Conservation (phyloP, 495 filamentous ascomycete species). For the Umbilicaria muhlenbergii region DNA sequence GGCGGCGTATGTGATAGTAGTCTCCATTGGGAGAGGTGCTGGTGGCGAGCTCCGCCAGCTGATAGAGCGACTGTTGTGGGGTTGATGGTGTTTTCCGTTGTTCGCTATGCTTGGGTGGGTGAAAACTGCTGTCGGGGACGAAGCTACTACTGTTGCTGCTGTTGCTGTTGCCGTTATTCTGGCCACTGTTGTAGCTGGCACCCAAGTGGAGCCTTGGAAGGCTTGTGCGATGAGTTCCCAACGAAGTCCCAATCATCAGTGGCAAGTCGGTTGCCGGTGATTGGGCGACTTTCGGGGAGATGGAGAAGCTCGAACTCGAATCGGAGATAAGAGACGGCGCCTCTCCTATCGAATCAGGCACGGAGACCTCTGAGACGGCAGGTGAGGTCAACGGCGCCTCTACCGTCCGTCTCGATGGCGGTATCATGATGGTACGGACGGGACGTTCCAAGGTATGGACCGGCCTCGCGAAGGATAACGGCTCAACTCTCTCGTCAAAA, state of each 20-base stretch:
- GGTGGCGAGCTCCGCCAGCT: constrained; percentile 8
- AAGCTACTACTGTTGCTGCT: too few species aligned
- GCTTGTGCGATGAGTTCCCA: constrained; percentile 8
- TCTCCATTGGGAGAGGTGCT: neutral
- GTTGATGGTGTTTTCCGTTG: constrained; percentile 2
- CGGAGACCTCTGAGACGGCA: constrained; percentile 41
- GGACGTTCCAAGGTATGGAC: constrained; percentile 2
- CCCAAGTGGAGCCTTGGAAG: constrained; percentile 3
- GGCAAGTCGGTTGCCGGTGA: constrained; percentile 17
- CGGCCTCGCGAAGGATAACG: constrained; percentile 15
- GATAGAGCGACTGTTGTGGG: constrained; percentile 6
- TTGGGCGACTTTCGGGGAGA: constrained; percentile 31
- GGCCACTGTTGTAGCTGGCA: neutral
- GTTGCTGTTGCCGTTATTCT: too few species aligned
- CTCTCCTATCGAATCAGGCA: constrained; percentile 42
- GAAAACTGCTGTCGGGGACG: neutral
- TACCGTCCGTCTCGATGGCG: constrained; percentile 30
- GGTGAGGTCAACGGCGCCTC: constrained; percentile 59
- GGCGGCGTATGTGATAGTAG: neutral
- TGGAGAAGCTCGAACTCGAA: constrained; percentile 45
- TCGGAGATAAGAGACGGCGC: constrained; percentile 61
- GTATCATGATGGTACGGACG: constrained; percentile 26
- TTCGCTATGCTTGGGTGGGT: neutral
- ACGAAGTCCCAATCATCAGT: constrained; percentile 14
- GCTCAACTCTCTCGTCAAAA: constrained; percentile 11